Base-by-base conservation (phyloP, 495 filamentous ascomycete genomes). In the Neurospora tetraspora region DNA sequence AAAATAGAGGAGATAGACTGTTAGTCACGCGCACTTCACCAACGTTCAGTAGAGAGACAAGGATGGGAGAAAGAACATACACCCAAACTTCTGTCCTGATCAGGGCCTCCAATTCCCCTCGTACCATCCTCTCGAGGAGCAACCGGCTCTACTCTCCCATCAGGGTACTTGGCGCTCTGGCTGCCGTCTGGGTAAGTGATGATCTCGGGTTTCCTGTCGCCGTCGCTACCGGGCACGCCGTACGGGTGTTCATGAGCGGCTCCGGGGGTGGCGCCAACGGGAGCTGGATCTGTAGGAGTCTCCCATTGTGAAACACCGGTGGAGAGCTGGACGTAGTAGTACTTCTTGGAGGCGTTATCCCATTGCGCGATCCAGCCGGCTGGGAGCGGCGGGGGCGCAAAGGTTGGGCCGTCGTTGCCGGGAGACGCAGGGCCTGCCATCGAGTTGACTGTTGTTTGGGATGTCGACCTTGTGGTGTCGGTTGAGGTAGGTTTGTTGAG, bases 321-420 rank as follows among this genome's bases (percentile, higher is more conserved):
- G 53, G 90, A 87, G 43, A 92, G 84, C 75, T 94, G 90, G 39
- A 95, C 92, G 77, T 87, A 95, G 79, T 95, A 95, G 81, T 94
- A 95, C 78, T 91, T 89, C 61, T 88, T 87, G 70, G 86, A 89
- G 61, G 84, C 78, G 69, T 88, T 90, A 78, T 95, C 92, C 91
- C 92, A 94, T 80, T 95, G 92, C 23, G 92, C 90, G 73, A 94
- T 91, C 91, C 91, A 93, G 74, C 91, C 91, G n/a, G 88, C 82
- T 18, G 91, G 91, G 31, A 93, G 85, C 69, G 82, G 86, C 39
- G 91, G 91, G 70, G 91, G 91, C 71, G 89, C 87, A 74, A 87
- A 90, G 34, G 89, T 91, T 71, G 91, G 91, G 70, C 91, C 91
- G 79, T 89, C 89, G 77, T 88, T 88, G 77, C 89, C 87, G 45